Evolutionary conservation across 768 basidiomycete genomes (phyloP).

Genomic region (Pisolithus albus): DNA sequence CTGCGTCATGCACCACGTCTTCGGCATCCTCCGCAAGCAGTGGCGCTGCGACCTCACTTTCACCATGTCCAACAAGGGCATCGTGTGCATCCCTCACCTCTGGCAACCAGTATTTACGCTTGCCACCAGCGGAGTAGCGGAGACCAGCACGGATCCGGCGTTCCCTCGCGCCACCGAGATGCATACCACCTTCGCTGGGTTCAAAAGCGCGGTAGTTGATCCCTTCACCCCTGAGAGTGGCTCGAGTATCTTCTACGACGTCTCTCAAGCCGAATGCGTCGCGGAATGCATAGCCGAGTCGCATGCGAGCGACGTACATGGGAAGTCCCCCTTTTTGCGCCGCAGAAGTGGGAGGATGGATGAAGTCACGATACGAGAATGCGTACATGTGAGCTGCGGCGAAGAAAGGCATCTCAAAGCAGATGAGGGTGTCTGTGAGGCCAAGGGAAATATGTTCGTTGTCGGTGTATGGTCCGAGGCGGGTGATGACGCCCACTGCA

Average conservation of each 20-base stretch:
- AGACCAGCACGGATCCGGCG: constrained; percentile 86
- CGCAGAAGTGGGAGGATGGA: constrained; percentile 40
- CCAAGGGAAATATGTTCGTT: constrained; percentile 85
- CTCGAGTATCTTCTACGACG: constrained; percentile 76
- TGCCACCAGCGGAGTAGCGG: constrained; percentile 86
- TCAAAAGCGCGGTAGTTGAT: constrained; percentile 97
- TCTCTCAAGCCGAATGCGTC: constrained; percentile 87
- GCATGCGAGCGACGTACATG: constrained; percentile 79
- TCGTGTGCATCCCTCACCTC: constrained; percentile 42
- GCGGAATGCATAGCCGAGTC: constrained; percentile 75
- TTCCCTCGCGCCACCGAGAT: constrained; percentile 82
- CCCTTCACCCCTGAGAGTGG: constrained; percentile 79
- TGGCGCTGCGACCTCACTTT: constrained; percentile 65
- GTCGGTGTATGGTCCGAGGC: constrained; percentile 83
- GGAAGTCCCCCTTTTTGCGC: constrained; percentile 22
- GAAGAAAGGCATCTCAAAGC: constrained; percentile 96
- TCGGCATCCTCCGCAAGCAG: constrained; percentile 58
- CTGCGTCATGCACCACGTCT: constrained; percentile 57
- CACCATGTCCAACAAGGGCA: constrained; percentile 20
- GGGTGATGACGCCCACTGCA: constrained; percentile 65
- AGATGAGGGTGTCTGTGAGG: constrained; percentile 85
- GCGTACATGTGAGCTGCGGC: constrained; percentile 94
- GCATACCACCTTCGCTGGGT: constrained; percentile 89
- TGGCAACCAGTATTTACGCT: constrained; percentile 94
- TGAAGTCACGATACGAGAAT: constrained; percentile 83